phyloP scores from a whole-genome alignment of 306 rosid genomes.

The Gastrolobium bilobum region DNA sequence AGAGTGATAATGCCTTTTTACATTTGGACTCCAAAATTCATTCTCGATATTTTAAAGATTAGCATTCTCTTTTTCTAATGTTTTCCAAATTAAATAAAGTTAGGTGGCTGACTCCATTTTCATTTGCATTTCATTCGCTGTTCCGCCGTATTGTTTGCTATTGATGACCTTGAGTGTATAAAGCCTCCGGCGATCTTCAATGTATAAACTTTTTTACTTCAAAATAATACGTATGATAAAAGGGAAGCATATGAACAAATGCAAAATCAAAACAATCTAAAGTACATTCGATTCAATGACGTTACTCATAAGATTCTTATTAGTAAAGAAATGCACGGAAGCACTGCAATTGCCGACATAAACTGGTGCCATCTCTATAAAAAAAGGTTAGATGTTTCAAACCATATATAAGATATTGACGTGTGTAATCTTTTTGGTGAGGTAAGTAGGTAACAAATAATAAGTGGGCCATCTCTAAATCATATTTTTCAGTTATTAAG shows the following conservation, averaged over 20 bases:
- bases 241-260: conserved; percentile 3
- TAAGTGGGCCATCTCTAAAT: background rate
- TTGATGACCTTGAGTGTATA: no score
- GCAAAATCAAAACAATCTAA: background rate
- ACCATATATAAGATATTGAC: background rate
- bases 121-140: no score
- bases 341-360: background rate
- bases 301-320: background rate
- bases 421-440: conserved; percentile 14
- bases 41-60: no score
- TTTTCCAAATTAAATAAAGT: no score
- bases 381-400: background rate
- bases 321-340: background rate
- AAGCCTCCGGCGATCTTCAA: no score
- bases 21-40: no score
- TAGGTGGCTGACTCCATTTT: no score
- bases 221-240: background rate
- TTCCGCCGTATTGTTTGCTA: no score
- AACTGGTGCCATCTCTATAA: background rate
- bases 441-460: conserved; percentile 18
- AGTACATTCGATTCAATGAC: conserved; percentile 6
- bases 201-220: no score
- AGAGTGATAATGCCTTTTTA: no score
- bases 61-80: no score
- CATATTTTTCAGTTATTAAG: background rate